Evolutionary conservation across 441 rosid genomes (phyloP), one percentile per base, ranked within the genome.

Genomic region (Adansonia rubrostipa): DNA sequence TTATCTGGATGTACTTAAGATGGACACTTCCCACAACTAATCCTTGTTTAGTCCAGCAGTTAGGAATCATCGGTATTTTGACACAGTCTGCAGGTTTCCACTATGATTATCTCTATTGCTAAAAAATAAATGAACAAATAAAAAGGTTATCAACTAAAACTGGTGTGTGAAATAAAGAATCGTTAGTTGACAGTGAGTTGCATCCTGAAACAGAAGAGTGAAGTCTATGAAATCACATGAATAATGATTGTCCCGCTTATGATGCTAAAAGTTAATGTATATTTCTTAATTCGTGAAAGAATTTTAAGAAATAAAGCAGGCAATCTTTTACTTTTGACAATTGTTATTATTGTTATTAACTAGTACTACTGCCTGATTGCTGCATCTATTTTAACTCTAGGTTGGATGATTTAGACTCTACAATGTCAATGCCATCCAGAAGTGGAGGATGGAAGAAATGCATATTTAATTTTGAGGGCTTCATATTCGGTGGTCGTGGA

Each of bases 331-430:
- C 14, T 48, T 9, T 48, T 36, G 53, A 48, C 53, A 48, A 48
- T 36, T 36, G 40, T 7, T 65, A 65, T 42, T 17, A 8, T 42
- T 40, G 50, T 64, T 64, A 40, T 50, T 13, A 63, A 20, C 7
- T 28, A 14, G 4, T 2, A 71, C 62, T 45, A 63, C 53, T 72
- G 22, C 76, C 78, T 83, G 76, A 78, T 73, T 51, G 51, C 48
- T 56, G 47, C 51, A 57, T 70, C 45, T 80, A 45, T 50, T 56
- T 45, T 70, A 48, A 78, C 71, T 14, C 56, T 64, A 93, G 99
- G 85, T 86, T 95, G 88, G 97, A 93, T 73, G 97, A 93, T 77
- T 78, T 87, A 84, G 95, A 90, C 85, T 90, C 97, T 61, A 77
- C 83, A 68, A 75, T 82, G 14, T 89, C 96, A 48, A 33, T 87